phyloP scores from a whole-genome alignment of 108 stramenopile genomes.

The Skeletonema menzelii region DNA sequence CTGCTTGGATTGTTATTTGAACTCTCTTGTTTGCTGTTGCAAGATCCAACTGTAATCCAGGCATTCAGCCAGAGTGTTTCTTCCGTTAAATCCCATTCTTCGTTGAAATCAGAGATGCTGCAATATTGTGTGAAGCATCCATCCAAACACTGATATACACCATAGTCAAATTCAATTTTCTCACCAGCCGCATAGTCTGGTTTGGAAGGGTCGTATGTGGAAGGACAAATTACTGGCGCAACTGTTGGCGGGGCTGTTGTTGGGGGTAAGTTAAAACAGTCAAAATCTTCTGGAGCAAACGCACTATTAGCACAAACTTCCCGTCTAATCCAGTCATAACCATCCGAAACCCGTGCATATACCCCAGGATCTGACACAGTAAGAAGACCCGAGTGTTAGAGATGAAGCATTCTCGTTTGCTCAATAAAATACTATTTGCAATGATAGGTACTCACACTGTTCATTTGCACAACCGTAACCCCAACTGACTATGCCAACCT shows the following conservation, averaged over 20 bases:
- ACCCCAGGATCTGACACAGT: slow-evolving; percentile 38
- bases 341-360: slow-evolving; percentile 43
- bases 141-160: background rate
- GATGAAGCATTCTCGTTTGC: no score
- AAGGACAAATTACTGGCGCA: background rate
- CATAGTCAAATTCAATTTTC: background rate
- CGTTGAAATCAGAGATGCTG: background rate
- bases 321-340: slow-evolving; percentile 11
- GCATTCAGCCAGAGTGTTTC: background rate
- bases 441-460: background rate
- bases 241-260: background rate
- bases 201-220: background rate
- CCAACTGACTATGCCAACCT: slow-evolving; percentile 16
- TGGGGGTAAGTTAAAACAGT: slow-evolving; percentile 11
- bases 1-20: background rate
- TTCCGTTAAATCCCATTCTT: background rate
- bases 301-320: slow-evolving; percentile 29
- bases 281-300: slow-evolving; percentile 14
- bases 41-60: background rate
- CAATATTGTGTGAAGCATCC: background rate
- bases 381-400: no score
- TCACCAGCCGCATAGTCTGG: background rate
- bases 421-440: no score
- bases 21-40: background rate
- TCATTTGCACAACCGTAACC: slow-evolving; percentile 40